A percentile compares a stretch with the other conserved stretches of the same genome.
Evolutionary conservation across 2,329 filamentous ascomycete genomes (phyloP).

Genomic region (Colletotrichum plurivorum): DNA sequence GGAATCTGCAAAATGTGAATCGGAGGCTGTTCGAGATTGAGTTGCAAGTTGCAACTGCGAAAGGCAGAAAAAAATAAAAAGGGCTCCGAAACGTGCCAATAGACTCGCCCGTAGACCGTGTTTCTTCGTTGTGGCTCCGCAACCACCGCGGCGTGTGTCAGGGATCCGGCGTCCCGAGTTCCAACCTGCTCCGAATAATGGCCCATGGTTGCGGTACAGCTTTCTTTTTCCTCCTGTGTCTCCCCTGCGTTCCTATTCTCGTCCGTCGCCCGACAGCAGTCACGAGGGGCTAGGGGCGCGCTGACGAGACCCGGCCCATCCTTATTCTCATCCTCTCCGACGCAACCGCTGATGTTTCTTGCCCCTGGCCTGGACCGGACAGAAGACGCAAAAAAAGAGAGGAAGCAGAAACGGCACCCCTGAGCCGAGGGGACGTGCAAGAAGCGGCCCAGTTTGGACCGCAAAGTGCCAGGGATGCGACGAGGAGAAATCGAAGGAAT

Average conservation of each 20-base stretch:
- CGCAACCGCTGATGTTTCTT: too few relatives aligned
- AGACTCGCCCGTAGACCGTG: background rate
- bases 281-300: background rate
- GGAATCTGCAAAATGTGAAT: too few relatives aligned
- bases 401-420: conserved; percentile 3
- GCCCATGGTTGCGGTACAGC: conserved; percentile 17
- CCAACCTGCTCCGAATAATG: conserved; percentile 23
- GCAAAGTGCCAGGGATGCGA: conserved; percentile 19
- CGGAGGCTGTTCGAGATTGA: too few relatives aligned
- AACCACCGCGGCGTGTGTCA: background rate
- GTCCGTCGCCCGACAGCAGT: conserved; percentile 15
- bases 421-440: conserved; percentile 6
- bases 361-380: background rate
- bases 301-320: background rate
- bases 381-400: background rate
- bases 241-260: background rate
- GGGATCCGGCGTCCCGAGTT: conserved; percentile 6
- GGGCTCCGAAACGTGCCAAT: background rate
- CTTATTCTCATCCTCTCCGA: background rate
- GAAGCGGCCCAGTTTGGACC: conserved; percentile 23
- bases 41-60: too few relatives aligned
- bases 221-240: conserved; percentile 13
- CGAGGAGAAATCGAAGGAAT: conserved; percentile 21
- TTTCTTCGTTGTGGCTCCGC: conserved; percentile 10
- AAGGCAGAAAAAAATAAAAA: too few relatives aligned